Evolutionary conservation across 1,139 yeast species (phyloP).

Genomic region (Protomyces inundatus): DNA sequence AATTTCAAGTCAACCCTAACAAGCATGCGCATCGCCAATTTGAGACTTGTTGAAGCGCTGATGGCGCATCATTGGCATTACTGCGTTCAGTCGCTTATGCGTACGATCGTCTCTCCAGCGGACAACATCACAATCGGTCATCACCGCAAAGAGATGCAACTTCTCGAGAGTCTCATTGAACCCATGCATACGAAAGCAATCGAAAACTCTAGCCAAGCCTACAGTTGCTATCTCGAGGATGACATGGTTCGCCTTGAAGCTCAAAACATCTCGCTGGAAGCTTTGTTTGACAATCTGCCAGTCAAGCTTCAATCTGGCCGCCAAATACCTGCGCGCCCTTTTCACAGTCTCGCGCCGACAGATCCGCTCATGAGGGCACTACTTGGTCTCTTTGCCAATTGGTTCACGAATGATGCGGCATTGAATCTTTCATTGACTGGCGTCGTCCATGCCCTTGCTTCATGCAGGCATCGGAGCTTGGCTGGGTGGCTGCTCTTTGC

Average conservation of each 20-base stretch:
- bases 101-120: neutral
- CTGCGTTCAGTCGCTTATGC: neutral
- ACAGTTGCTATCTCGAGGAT: neutral
- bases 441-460: slow-evolving; percentile 34
- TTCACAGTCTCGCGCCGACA: slow-evolving; percentile 30
- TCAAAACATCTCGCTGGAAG: neutral
- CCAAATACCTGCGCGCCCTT: neutral
- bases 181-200: neutral
- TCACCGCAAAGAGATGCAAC: neutral
- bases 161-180: neutral
- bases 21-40: slow-evolving; percentile 28
- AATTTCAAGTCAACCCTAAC: slow-evolving; percentile 32
- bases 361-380: slow-evolving; percentile 32
- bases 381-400: slow-evolving; percentile 29
- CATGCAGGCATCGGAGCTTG: slow-evolving; percentile 34
- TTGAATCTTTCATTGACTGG: slow-evolving; percentile 35
- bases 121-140: neutral
- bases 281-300: neutral
- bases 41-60: slow-evolving; percentile 29
- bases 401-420: slow-evolving; percentile 35
- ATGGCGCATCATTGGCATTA: slow-evolving; percentile 1
- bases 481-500: slow-evolving; percentile 31
- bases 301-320: neutral
- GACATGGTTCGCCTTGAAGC: neutral
- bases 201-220: neutral